Evolutionary conservation across 2,329 filamentous ascomycete genomes (phyloP), one percentile per base, ranked within the genome.

Genomic region (Aspergillus quadrilineatus): DNA sequence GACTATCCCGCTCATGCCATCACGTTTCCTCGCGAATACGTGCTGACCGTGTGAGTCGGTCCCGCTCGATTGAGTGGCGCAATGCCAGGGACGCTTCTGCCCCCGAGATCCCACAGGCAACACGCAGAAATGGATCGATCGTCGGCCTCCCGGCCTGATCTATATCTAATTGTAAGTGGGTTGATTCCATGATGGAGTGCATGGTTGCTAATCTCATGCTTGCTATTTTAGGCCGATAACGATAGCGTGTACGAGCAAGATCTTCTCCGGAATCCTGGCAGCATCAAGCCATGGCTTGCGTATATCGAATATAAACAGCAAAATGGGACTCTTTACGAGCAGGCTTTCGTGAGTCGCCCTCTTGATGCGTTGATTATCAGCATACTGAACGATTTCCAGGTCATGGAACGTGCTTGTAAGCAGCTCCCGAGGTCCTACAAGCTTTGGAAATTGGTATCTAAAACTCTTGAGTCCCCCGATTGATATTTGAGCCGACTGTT

Each of bases 241-340:
- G 94, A 99, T 77, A 88, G 90, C 54, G 85, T 96, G 59, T 99
- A 97, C 80, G 95, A 99, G 78, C 92, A 97, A 77, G 94, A 99
- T 74, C 86, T 97, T 59, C 80, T 94, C 63, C 89, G 92, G 65
- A 90, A 95, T 68, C 85, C 87, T 7, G 89, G 88, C 67, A 94
- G 87, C 73, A 86, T 93, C 64, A 95, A 93, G 76, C 92, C 94
- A 68, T 99, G 94, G 94, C 83, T 99, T 57, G 87, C 91, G 64
- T 99, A 97, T 75, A 89, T 93, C 72, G 87, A 91, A 64, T 92
- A 90, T 82, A 99, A 99, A 77, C 79, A 86, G 65, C 89, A 91
- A 66, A 89, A 96, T 82, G 93, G 92, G 65, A 90, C 84, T 44
- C 70, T 90, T 43, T 85, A 90, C 53, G 93, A 97, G 77, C 93